phyloP scores from a whole-genome alignment of 1,139 yeast genomes.

The Suhomyces anneliseae region DNA sequence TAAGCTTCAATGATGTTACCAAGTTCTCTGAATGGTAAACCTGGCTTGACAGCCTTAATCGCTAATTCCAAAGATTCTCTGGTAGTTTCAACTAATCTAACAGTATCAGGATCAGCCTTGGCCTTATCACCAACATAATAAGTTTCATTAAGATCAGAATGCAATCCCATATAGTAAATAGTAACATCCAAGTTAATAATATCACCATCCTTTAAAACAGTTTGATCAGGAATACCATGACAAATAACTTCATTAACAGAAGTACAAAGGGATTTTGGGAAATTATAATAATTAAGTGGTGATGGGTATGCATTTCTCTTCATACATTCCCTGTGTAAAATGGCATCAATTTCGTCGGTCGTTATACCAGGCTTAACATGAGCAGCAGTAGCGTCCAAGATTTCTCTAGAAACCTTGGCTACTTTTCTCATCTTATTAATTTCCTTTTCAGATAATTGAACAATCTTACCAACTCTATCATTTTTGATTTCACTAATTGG shows the following conservation, averaged over 20 bases:
- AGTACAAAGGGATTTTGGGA: constrained; percentile 91
- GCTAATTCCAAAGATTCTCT: constrained; percentile 87
- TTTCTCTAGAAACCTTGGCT: constrained; percentile 77
- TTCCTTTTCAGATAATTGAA: constrained; percentile 61
- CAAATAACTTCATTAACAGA: constrained; percentile 94
- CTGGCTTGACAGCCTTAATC: constrained; percentile 85
- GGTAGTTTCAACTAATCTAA: constrained; percentile 90
- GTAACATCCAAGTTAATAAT: constrained; percentile 90
- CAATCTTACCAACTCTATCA: constrained; percentile 68
- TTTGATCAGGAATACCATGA: constrained; percentile 95
- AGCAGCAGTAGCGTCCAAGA: constrained; percentile 83
- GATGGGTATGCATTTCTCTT: constrained; percentile 93
- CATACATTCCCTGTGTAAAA: constrained; percentile 85
- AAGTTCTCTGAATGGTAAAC: constrained; percentile 79
- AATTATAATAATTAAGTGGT: constrained; percentile 91
- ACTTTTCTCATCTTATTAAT: constrained; percentile 74
- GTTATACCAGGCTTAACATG: constrained; percentile 85
- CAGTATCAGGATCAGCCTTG: constrained; percentile 67
- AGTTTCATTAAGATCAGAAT: constrained; percentile 94
- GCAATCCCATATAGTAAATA: constrained; percentile 81
- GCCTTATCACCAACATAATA: constrained; percentile 95
- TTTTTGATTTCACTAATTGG: constrained; percentile 77
- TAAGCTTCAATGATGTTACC: constrained; percentile 90
- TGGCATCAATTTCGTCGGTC: constrained; percentile 86
- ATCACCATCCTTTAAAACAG: constrained; percentile 88